A percentile compares a stretch with the other conserved stretches of the same genome.
These are phyloP conservation scores for Blastocystis sp. DNA, from an alignment of 352 stramenopile species.

Conservation along the genomic window DNA sequence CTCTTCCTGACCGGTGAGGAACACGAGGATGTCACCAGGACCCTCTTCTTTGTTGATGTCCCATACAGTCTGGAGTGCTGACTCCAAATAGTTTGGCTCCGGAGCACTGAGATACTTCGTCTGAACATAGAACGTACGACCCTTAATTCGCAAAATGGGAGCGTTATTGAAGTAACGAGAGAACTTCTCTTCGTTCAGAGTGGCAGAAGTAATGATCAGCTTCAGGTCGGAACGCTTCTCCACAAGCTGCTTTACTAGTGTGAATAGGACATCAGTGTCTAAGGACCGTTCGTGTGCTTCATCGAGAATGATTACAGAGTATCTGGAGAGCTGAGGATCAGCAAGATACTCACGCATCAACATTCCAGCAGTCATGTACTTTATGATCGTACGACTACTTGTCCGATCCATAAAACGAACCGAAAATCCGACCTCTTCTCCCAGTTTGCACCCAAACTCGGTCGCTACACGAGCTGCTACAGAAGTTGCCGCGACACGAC, in stretches of 20 bases:
- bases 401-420: constrained; percentile 87
- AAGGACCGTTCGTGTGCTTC: constrained; percentile 96
- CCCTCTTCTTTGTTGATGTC: constrained; percentile 96
- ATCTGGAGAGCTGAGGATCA: constrained; percentile 84
- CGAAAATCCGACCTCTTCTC: constrained; percentile 85
- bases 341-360: constrained; percentile 95
- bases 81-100: constrained; percentile 94
- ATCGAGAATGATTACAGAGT: constrained; percentile 85
- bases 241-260: constrained; percentile 76
- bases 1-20: constrained; percentile 87
- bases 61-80: constrained; percentile 93
- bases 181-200: constrained; percentile 77
- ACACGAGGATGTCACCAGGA: constrained; percentile 94
- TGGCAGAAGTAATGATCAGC: constrained; percentile 81
- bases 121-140: constrained; percentile 93
- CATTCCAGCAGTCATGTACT: constrained; percentile 99
- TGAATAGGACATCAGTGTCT: constrained; percentile 95
- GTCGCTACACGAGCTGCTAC: constrained; percentile 92
- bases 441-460: constrained; percentile 86
- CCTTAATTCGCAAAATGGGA: constrained; percentile 96
- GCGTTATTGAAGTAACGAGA: constrained; percentile 79
- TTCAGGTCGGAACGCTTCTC: constrained; percentile 74
- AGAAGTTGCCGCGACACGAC: constrained; percentile 91
- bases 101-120: constrained; percentile 96
- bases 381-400: constrained; percentile 87